Conservation (phyloP, 2,329 filamentous ascomycete genomes). For the Paramyrothecium sp. region DNA sequence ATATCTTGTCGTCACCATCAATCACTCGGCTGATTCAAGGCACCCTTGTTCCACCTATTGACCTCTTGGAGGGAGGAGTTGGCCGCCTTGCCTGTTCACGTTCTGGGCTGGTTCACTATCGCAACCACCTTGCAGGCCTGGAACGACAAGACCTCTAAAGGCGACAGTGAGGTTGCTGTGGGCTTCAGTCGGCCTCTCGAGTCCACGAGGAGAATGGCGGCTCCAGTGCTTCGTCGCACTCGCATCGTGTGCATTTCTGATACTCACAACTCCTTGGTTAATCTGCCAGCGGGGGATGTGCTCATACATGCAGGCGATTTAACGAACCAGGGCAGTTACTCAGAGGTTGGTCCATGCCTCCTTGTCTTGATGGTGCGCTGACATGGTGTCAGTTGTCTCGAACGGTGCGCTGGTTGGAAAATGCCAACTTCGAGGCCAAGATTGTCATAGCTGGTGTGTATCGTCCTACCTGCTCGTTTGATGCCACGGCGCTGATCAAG, state of each 20-base stretch:
- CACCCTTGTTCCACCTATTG: too few relatives aligned
- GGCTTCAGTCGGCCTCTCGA: too few relatives aligned
- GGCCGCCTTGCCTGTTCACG: too few relatives aligned
- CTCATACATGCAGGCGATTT: constrained; percentile 76
- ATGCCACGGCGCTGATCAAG: not conserved
- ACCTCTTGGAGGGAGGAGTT: too few relatives aligned
- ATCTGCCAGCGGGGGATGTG: constrained; percentile 69
- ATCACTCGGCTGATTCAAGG: too few relatives aligned
- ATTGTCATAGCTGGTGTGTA: constrained; percentile 64
- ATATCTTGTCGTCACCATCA: too few relatives aligned
- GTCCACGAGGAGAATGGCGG: constrained; percentile 6
- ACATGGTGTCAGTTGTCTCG: constrained; percentile 48
- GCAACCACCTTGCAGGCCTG: too few relatives aligned
- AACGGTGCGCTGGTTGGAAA: constrained; percentile 65
- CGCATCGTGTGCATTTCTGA: constrained; percentile 76
- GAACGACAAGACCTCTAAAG: too few relatives aligned
- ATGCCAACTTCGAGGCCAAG: constrained; percentile 66
- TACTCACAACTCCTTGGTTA: constrained; percentile 67
- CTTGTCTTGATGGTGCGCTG: not conserved
- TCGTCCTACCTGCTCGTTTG: not conserved
- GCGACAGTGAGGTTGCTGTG: too few relatives aligned
- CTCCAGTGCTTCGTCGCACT: constrained; percentile 39
- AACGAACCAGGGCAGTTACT: constrained; percentile 67
- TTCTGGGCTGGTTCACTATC: too few relatives aligned
- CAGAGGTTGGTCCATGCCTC: constrained; percentile 37